A percentile compares a stretch with the other conserved stretches of the same genome.
These are phyloP conservation scores for Stellera chamaejasme DNA, from an alignment of 345 rosid species.

Conservation along the genomic window DNA sequence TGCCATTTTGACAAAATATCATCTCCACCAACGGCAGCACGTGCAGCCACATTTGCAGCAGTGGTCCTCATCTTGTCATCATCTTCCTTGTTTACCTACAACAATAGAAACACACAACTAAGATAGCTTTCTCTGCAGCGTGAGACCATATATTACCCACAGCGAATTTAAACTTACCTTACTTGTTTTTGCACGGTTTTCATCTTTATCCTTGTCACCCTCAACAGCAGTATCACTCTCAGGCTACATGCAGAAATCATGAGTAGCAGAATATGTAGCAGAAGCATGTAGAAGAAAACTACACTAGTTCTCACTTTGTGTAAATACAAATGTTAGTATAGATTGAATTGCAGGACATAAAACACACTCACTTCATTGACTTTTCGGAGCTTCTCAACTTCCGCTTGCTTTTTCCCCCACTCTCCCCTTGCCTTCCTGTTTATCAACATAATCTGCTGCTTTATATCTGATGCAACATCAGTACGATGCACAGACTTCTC, in stretches of 20 bases:
- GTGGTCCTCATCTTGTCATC: constrained; percentile 98
- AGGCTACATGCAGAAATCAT: constrained; percentile 49
- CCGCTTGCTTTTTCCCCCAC: constrained; percentile 86
- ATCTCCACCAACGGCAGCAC: constrained; percentile 95
- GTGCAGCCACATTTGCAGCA: constrained; percentile 98
- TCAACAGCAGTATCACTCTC: constrained; percentile 57
- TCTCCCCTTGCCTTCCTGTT: constrained; percentile 71
- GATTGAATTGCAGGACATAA: constrained; percentile 6
- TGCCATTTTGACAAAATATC: constrained; percentile 94
- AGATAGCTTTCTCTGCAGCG: constrained; percentile 6
- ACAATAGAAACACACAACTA: neutral
- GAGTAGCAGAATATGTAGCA: neutral
- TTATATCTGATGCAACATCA: constrained; percentile 76
- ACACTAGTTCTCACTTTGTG: neutral
- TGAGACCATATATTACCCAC: neutral
- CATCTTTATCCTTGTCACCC: constrained; percentile 84
- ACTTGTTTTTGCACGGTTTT: constrained; percentile 42
- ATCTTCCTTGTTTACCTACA: constrained; percentile 76
- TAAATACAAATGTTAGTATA: neutral
- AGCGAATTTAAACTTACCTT: constrained; percentile 40
- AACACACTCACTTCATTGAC: constrained; percentile 49
- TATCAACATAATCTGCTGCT: constrained; percentile 61
- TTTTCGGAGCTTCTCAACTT: constrained; percentile 83
- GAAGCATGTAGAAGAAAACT: neutral
- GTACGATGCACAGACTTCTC: constrained; percentile 40